These are phyloP conservation scores for Mytilinidion resinicola DNA, from an alignment of 495 filamentous ascomycete genomes.

Conservation along the genomic window DNA sequence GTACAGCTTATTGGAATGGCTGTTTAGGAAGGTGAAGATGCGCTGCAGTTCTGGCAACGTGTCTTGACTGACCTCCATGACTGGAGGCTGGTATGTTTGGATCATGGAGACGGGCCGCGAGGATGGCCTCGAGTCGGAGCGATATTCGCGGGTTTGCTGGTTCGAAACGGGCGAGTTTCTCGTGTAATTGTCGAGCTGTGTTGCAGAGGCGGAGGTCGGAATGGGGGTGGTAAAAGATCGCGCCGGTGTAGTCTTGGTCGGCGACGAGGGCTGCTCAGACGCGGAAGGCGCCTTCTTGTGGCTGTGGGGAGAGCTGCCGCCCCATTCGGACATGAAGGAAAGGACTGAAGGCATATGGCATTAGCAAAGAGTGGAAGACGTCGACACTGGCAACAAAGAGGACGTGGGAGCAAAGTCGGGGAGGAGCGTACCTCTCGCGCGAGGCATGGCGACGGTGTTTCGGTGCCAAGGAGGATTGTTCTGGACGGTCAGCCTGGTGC, in stretches of 20 bases:
- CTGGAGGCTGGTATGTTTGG: constrained; percentile 79
- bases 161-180: constrained; percentile 11
- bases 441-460: constrained; percentile 13
- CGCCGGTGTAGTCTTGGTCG: constrained; percentile 8
- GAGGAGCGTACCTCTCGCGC: constrained; percentile 18
- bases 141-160: constrained; percentile 9
- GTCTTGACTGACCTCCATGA: constrained; percentile 76
- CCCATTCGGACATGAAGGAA: constrained; percentile 59
- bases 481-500: not conserved
- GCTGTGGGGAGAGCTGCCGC: constrained; percentile 37
- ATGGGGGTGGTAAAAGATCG: constrained; percentile 14
- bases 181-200: constrained; percentile 18
- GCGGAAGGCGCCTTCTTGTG: constrained; percentile 31
- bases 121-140: constrained; percentile 38
- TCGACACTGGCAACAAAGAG: not conserved
- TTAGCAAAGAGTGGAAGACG: constrained; percentile 6
- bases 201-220: constrained; percentile 12
- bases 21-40: constrained; percentile 91
- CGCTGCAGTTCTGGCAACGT: constrained; percentile 88
- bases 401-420: not conserved
- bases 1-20: constrained; percentile 92
- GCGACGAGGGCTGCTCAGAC: constrained; percentile 12
- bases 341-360: constrained; percentile 41
- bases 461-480: not conserved
- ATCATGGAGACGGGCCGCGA: constrained; percentile 57